Base-by-base conservation (phyloP, 805 yeast species). In the Candida incommunis region DNA sequence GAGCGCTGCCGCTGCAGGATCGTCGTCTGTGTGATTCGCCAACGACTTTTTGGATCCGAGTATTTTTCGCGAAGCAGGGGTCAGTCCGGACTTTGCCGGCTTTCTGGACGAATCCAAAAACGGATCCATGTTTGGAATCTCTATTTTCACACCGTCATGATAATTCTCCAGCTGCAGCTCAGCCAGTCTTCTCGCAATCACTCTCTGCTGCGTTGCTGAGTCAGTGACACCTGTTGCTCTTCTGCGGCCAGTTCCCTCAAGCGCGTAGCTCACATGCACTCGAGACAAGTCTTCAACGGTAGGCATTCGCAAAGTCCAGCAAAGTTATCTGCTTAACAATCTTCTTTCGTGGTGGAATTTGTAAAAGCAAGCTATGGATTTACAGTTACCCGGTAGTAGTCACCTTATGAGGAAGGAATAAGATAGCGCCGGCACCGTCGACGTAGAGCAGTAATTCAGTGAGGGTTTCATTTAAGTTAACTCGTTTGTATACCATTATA, bases 21-120 rank as follows among this genome's bases (percentile, higher is more conserved):
- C 72, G 43, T 67, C 72, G 44, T 67, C 72, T 35, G 65, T 54
- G 40, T 61, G 61, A 42, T 67, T 66, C 4, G 58, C 54, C 16
- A 67, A 50, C 1, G 66, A 56, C 46, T 66, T 67, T 40, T 58
- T 58, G 5, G 68, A 62, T 4, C 55, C 64, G 9, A 67, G 52
- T 11, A 68, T 59, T 40, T 66, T 58, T 9, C 69, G 50, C 2
- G 61, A 51, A 41, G 20, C 37, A 31, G 37, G 37, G 20, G 37
- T 31, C 20, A 31, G 20, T 31, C 37, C 37, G 13, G 18, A 9
- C 7, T n/a, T 7, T 5, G 37, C 20, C 9, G 37, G 37, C 37
- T 16, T 31, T n/a, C 37, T 31, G n/a, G 37, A 31, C 11, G 37
- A 31, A 31, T 25, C 46, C 16, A 43, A 23, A 18, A 29, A 34